A percentile compares a stretch with the other conserved stretches of the same genome.
phyloP scores from a whole-genome alignment of 2,329 filamentous ascomycete species.

The Fusarium agapanthi region DNA sequence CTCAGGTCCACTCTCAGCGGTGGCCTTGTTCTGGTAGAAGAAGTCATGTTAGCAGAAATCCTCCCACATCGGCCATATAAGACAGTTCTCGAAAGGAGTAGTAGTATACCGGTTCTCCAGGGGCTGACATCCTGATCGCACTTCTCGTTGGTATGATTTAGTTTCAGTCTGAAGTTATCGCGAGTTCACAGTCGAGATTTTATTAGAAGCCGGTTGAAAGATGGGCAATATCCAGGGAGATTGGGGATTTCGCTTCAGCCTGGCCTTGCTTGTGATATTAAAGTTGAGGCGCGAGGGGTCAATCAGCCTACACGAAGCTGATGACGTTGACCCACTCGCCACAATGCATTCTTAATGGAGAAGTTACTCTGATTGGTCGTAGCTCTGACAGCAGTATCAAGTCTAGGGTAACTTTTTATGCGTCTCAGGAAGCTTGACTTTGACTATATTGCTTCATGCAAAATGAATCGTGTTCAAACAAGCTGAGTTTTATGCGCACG shows the following conservation, averaged over 20 bases:
- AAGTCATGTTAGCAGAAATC: conserved; percentile 33
- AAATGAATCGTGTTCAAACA: neutral
- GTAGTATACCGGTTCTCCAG: conserved; percentile 54
- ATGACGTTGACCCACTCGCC: conserved; percentile 53
- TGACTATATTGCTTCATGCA: neutral
- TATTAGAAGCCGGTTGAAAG: conserved; percentile 6
- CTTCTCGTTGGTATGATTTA: conserved; percentile 1
- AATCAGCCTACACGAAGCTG: conserved; percentile 44
- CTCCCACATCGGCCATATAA: conserved; percentile 17
- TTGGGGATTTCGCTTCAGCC: conserved; percentile 43
- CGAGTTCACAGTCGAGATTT: conserved; percentile 8
- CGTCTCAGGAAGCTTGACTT: neutral
- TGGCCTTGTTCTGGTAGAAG: conserved; percentile 54
- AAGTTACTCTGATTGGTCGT: conserved; percentile 16
- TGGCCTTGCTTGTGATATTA: conserved; percentile 42
- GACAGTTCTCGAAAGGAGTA: conserved; percentile 12
- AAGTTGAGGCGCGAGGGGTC: conserved; percentile 46
- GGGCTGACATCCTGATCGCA: conserved; percentile 52
- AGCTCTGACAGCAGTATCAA: neutral
- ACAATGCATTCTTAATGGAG: conserved; percentile 23
- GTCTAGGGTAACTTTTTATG: conserved; percentile 26
- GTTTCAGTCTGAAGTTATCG: neutral
- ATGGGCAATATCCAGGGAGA: conserved; percentile 32
- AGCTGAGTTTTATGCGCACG: neutral
- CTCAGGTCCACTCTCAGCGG: conserved; percentile 60